Evolutionary conservation across 2,329 filamentous ascomycete genomes (phyloP).

Genomic region (Stachybotrys chartarum): DNA sequence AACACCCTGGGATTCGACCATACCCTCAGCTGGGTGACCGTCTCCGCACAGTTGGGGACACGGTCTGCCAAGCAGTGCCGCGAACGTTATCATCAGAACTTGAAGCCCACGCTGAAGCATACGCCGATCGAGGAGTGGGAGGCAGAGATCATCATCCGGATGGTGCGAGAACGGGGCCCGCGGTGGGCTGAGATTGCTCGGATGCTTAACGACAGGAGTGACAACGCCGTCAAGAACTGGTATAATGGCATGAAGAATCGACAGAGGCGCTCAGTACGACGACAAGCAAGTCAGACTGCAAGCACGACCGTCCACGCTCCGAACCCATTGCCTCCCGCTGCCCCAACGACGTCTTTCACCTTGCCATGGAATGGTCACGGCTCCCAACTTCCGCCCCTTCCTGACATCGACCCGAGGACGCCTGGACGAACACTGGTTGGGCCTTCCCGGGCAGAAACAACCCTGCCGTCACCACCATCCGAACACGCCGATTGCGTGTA

Average conservation of each 20-base stretch:
- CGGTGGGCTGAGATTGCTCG: slow-evolving; percentile 91
- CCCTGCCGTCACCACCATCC: slow-evolving; percentile 5
- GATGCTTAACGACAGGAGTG: slow-evolving; percentile 73
- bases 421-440: background rate
- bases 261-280: slow-evolving; percentile 31
- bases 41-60: slow-evolving; percentile 66
- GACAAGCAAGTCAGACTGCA: background rate
- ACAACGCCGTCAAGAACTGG: slow-evolving; percentile 97
- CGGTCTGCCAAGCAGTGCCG: slow-evolving; percentile 91
- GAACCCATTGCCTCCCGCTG: background rate
- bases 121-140: slow-evolving; percentile 66
- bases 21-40: slow-evolving; percentile 83
- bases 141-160: slow-evolving; percentile 64
- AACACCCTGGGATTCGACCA: slow-evolving; percentile 50
- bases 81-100: slow-evolving; percentile 88
- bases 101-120: slow-evolving; percentile 70
- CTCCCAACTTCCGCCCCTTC: too few relatives aligned
- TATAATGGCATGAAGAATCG: slow-evolving; percentile 93
- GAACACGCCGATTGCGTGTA: background rate
- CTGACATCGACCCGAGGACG: background rate
- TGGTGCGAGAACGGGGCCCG: slow-evolving; percentile 74
- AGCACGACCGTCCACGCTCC: background rate
- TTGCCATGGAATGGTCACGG: background rate
- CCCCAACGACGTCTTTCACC: background rate
- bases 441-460: background rate